phyloP scores from a whole-genome alignment of 1,284 basidiomycete genomes.

The Tranzscheliella williamsii region DNA sequence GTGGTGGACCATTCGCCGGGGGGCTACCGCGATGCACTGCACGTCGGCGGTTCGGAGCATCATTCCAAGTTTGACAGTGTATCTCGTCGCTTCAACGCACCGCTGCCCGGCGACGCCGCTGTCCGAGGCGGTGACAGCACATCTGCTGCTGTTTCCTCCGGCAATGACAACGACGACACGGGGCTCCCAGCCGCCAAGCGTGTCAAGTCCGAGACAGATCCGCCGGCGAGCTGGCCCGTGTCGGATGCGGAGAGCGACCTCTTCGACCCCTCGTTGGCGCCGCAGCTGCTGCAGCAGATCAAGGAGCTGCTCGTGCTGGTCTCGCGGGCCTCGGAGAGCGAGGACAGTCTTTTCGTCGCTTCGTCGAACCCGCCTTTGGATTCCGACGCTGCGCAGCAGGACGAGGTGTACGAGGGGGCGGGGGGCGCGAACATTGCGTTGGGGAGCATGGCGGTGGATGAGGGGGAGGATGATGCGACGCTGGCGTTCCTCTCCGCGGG shows the following conservation, averaged over 20 bases:
- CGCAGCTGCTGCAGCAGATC: conserved; percentile 13
- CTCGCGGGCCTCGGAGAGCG: conserved; percentile 1
- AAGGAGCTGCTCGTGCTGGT: conserved; percentile 12
- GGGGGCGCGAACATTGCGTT: conserved; percentile 16
- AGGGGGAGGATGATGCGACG: conserved; percentile 27
- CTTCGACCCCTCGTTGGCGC: conserved; percentile 18
- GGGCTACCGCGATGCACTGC: conserved; percentile 45
- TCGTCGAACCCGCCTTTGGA: not conserved
- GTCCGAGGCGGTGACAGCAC: not conserved
- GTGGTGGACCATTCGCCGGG: conserved; percentile 47
- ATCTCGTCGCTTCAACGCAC: conserved; percentile 23
- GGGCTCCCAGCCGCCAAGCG: conserved; percentile 14
- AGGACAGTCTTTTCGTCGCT: conserved; percentile 2
- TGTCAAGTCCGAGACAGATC: not conserved
- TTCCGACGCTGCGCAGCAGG: not conserved
- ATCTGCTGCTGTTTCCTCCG: not conserved
- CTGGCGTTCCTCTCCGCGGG: conserved; percentile 21
- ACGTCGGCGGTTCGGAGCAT: conserved; percentile 45
- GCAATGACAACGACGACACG: conserved; percentile 1
- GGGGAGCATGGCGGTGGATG: conserved; percentile 25
- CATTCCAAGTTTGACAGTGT: conserved; percentile 45
- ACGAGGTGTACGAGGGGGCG: conserved; percentile 3
- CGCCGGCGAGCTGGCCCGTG: not conserved
- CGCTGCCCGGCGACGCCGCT: conserved; percentile 1
- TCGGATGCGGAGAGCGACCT: conserved; percentile 6